Percentiles rank a stretch among this genome's conserved stretches.
Conservation (phyloP, 371 early-diverging fungal species). For the Zychaea mexicana region DNA sequence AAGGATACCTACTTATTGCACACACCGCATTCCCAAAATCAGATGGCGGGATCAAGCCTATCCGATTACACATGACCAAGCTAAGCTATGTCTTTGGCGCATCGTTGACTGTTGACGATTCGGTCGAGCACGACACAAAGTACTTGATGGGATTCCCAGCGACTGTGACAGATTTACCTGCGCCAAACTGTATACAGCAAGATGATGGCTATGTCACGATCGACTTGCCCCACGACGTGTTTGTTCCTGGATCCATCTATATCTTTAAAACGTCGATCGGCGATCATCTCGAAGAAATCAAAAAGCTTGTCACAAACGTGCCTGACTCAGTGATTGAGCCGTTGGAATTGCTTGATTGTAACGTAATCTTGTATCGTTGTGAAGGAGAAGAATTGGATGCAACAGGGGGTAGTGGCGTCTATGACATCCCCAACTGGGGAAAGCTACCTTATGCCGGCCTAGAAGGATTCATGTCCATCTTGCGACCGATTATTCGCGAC, state of each 20-base stretch:
- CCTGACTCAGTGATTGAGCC: conserved; percentile 44
- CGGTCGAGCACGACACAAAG: conserved; percentile 17
- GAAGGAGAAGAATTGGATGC: conserved; percentile 83
- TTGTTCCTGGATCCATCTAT: conserved; percentile 75
- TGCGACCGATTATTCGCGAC: conserved; percentile 70
- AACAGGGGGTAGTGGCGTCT: conserved; percentile 73
- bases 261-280: conserved; percentile 66
- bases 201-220: conserved; percentile 66
- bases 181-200: conserved; percentile 34
- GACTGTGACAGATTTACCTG: conserved; percentile 44
- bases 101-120: conserved; percentile 45
- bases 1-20: conserved; percentile 90
- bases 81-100: conserved; percentile 56
- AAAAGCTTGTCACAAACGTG: conserved; percentile 43
- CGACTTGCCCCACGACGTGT: conserved; percentile 50
- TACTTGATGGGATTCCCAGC: conserved; percentile 61
- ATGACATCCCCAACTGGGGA: conserved; percentile 87
- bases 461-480: conserved; percentile 87
- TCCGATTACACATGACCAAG: conserved; percentile 64
- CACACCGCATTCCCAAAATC: conserved; percentile 77
- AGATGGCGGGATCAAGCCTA: conserved; percentile 53
- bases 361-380: conserved; percentile 83
- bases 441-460: conserved; percentile 87
- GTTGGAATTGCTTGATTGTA: conserved; percentile 71
- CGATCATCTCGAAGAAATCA: conserved; percentile 45